phyloP scores from a whole-genome alignment of 495 filamentous ascomycete species.

The Chaetomium tenue region DNA sequence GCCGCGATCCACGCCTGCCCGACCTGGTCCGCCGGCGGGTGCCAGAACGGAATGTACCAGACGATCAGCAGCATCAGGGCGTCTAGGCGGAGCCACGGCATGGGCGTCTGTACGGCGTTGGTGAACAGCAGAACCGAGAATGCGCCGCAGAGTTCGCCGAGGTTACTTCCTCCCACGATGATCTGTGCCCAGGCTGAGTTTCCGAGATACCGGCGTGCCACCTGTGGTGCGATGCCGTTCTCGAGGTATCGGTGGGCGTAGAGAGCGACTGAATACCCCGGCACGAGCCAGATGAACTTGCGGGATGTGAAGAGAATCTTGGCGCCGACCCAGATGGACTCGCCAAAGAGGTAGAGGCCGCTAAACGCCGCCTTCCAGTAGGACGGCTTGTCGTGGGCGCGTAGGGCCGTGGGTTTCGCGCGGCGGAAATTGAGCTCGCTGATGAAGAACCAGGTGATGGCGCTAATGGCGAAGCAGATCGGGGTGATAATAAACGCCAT shows the following conservation, averaged over 20 bases:
- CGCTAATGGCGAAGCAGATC: constrained; percentile 40
- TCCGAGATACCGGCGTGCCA: constrained; percentile 43
- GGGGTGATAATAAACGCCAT: constrained; percentile 47
- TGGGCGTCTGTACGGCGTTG: constrained; percentile 42
- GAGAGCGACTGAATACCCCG: constrained; percentile 45
- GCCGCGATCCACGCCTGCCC: constrained; percentile 44
- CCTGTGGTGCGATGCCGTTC: constrained; percentile 42
- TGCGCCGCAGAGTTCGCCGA: constrained; percentile 47
- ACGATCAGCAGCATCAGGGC: constrained; percentile 41
- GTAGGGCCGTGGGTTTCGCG: constrained; percentile 10
- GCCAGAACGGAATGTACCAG: constrained; percentile 45
- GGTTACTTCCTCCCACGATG: constrained; percentile 47
- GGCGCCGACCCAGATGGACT: constrained; percentile 42
- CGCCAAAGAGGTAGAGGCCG: constrained; percentile 39
- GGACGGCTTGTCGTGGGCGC: constrained; percentile 9
- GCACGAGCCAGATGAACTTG: constrained; percentile 48
- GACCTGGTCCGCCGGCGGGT: constrained; percentile 29
- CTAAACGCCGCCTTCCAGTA: constrained; percentile 33
- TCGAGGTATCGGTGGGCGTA: constrained; percentile 50
- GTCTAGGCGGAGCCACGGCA: constrained; percentile 47
- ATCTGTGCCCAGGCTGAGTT: constrained; percentile 48
- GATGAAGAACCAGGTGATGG: constrained; percentile 43
- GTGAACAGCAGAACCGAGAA: constrained; percentile 46
- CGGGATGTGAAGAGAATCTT: constrained; percentile 44
- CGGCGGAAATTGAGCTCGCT: constrained; percentile 35